Evolutionary conservation across 2,329 filamentous ascomycete species (phyloP).

Genomic region (Fusarium sp.): DNA sequence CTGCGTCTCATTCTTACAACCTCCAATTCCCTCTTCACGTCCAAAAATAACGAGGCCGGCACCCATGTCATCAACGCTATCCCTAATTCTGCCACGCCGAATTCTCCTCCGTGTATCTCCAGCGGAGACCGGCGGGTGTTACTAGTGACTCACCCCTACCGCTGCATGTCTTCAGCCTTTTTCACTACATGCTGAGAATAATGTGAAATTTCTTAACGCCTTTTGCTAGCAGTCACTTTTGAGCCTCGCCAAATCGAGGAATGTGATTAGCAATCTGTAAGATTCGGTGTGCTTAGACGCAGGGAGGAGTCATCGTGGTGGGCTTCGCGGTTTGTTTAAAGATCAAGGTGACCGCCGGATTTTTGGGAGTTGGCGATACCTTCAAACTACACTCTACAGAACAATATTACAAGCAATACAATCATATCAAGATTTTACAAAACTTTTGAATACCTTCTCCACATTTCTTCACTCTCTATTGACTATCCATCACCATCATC

Average conservation of each 20-base stretch:
- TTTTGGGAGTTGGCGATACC: constrained; percentile 5
- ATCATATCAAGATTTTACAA: background rate
- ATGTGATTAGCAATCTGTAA: constrained; percentile 17
- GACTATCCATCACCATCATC: background rate
- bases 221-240: background rate
- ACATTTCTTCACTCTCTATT: background rate
- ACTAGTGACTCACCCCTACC: constrained; percentile 33
- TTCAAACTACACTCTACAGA: background rate
- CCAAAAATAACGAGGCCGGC: background rate
- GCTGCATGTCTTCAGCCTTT: background rate
- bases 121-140: constrained; percentile 4
- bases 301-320: constrained; percentile 14
- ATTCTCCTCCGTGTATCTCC: constrained; percentile 1
- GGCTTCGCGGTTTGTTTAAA: constrained; percentile 23
- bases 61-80: constrained; percentile 22
- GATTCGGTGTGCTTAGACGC: background rate
- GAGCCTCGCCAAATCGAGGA: constrained; percentile 5
- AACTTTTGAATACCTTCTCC: background rate
- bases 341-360: constrained; percentile 8
- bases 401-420: background rate
- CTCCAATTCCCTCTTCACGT: background rate
- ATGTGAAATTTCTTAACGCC: background rate
- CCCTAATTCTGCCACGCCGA: constrained; percentile 39
- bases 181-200: background rate
- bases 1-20: background rate